phyloP scores from a whole-genome alignment of 2,329 filamentous ascomycete species.

The Zelopaecilomyces penicillatus region DNA sequence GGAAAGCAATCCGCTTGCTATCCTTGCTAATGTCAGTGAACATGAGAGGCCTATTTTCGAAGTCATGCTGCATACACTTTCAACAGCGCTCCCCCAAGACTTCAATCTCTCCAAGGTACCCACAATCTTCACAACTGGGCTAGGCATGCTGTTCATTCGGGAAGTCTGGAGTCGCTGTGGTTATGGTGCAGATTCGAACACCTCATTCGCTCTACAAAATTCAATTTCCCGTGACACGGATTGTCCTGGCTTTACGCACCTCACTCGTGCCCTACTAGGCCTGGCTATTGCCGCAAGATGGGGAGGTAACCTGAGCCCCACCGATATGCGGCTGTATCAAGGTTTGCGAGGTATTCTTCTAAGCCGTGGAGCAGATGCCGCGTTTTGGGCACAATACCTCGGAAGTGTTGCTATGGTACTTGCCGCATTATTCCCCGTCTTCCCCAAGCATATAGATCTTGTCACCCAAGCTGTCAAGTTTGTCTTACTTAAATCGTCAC shows the following conservation, averaged over 20 bases:
- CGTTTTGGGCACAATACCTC: conserved; percentile 47
- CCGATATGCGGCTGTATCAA: conserved; percentile 35
- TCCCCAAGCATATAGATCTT: conserved; percentile 27
- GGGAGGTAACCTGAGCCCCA: conserved; percentile 50
- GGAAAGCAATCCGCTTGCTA: conserved; percentile 54
- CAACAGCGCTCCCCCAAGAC: conserved; percentile 33
- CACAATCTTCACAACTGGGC: conserved; percentile 34
- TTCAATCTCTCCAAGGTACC: conserved; percentile 27
- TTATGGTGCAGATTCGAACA: conserved; percentile 42
- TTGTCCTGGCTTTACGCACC: conserved; percentile 66
- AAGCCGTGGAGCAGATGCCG: conserved; percentile 26
- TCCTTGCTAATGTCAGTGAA: conserved; percentile 20
- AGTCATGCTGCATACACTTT: conserved; percentile 29
- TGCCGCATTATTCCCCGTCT: conserved; percentile 32
- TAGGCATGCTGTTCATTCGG: conserved; percentile 37
- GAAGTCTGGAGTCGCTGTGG: conserved; percentile 46
- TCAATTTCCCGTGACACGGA: conserved; percentile 61
- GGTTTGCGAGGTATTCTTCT: conserved; percentile 35
- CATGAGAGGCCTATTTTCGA: conserved; percentile 24
- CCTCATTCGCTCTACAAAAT: conserved; percentile 62
- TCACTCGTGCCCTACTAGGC: conserved; percentile 61
- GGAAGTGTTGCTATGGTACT: conserved; percentile 40
- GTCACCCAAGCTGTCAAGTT: conserved; percentile 32
- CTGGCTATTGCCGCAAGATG: conserved; percentile 67
- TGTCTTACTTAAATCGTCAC: conserved; percentile 14